Evolutionary conservation across 495 filamentous ascomycete genomes (phyloP).

Genomic region (Penicillium pulvis): DNA sequence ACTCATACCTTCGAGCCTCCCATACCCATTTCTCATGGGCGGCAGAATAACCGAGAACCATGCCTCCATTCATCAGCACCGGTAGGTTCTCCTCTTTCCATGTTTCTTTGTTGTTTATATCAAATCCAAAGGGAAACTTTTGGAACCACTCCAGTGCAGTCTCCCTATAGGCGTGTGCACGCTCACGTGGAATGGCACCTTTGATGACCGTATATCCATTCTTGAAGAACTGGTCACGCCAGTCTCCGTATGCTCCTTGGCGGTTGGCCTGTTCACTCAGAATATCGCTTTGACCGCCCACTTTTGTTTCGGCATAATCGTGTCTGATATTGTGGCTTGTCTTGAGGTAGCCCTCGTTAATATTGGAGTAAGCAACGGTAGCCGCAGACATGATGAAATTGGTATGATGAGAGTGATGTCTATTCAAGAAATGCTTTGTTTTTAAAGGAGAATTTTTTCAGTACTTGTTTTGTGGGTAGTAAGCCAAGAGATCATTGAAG

Average conservation of each 20-base stretch:
- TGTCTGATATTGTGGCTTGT: conserved; percentile 1
- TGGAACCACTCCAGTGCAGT: conserved; percentile 9
- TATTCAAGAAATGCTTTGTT: too few species aligned
- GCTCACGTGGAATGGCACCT: conserved; percentile 6
- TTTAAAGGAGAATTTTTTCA: too few species aligned
- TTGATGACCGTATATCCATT: conserved; percentile 36
- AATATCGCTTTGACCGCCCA: neutral
- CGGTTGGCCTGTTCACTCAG: neutral
- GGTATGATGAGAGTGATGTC: too few species aligned
- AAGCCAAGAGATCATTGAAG: too few species aligned
- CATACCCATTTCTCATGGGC: conserved; percentile 13
- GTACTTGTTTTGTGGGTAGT: too few species aligned
- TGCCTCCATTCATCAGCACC: neutral
- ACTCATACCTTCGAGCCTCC: conserved; percentile 2
- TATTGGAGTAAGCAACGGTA: too few species aligned
- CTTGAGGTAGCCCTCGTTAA: neutral
- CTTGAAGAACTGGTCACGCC: conserved; percentile 40
- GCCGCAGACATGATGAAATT: too few species aligned
- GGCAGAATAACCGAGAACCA: neutral
- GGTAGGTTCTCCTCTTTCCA: conserved; percentile 12
- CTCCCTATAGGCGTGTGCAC: conserved; percentile 2
- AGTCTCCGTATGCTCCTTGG: conserved; percentile 20
- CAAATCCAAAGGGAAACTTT: conserved; percentile 6
- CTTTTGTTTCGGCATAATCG: conserved; percentile 7
- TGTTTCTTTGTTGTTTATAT: neutral